Conservation (phyloP, 352 stramenopile genomes). For the Pilasporangium apinafurcum region DNA sequence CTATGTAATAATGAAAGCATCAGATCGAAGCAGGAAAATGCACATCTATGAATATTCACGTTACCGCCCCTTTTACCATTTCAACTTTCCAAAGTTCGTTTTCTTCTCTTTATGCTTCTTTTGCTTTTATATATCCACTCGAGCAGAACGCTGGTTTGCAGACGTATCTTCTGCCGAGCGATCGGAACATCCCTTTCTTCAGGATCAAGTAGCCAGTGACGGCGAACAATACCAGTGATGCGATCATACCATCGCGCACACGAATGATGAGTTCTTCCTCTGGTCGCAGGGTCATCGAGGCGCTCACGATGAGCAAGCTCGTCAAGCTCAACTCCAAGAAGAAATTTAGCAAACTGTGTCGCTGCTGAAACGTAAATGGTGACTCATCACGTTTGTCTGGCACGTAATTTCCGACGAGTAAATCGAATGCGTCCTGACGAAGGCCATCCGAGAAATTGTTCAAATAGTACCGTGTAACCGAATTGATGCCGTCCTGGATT, state of each 20-base stretch:
- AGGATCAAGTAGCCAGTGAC: constrained; percentile 62
- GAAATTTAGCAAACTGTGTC: constrained; percentile 65
- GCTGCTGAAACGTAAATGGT: constrained; percentile 79
- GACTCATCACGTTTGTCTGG: constrained; percentile 76
- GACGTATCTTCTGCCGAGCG: constrained; percentile 72
- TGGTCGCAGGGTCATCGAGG: constrained; percentile 55
- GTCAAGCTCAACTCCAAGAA: constrained; percentile 45
- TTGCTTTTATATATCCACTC: constrained; percentile 80
- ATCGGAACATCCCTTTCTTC: constrained; percentile 79
- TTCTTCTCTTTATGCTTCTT: constrained; percentile 19
- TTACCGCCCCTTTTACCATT: no score
- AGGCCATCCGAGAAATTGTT: constrained; percentile 95
- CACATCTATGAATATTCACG: no score
- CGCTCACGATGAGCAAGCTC: constrained; percentile 43
- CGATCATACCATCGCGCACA: constrained; percentile 55
- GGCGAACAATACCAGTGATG: constrained; percentile 36
- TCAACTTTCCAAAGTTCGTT: not conserved
- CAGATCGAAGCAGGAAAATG: no score
- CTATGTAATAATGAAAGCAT: no score
- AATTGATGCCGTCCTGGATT: constrained; percentile 94
- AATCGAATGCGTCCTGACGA: constrained; percentile 91
- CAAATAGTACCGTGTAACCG: constrained; percentile 92
- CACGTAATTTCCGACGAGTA: constrained; percentile 79
- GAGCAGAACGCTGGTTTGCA: constrained; percentile 84
- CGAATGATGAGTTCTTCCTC: constrained; percentile 48